Conservation (phyloP, 305 asterid genomes). For the Euphrasia arctica region DNA sequence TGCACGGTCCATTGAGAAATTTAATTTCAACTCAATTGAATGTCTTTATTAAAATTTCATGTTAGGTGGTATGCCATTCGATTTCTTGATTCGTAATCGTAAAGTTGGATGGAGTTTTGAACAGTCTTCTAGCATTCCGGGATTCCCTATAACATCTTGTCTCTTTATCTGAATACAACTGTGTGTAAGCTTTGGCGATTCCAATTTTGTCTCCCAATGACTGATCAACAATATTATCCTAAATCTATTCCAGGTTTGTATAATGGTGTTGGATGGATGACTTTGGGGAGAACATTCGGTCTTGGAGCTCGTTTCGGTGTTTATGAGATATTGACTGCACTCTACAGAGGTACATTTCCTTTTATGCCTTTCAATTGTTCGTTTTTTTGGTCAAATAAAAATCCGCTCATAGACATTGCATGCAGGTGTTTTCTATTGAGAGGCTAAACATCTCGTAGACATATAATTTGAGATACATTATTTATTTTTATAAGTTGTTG, state of each 20-base stretch:
- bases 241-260: constrained; percentile 54
- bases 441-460: neutral
- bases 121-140: constrained; percentile 7
- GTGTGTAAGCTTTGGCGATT: constrained; percentile 10
- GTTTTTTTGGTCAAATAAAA: constrained; percentile 5
- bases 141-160: neutral
- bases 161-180: constrained; percentile 7
- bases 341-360: constrained; percentile 61
- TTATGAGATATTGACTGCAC: constrained; percentile 84
- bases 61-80: constrained; percentile 6
- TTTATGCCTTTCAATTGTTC: constrained; percentile 18
- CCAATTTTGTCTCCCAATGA: constrained; percentile 10
- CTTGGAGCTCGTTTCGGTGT: constrained; percentile 86
- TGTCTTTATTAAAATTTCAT: neutral
- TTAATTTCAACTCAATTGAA: neutral
- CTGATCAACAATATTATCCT: constrained; percentile 15
- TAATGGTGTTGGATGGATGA: constrained; percentile 78
- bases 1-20: neutral
- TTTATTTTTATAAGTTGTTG: neutral
- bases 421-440: constrained; percentile 21
- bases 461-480: neutral
- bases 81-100: neutral
- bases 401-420: neutral
- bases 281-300: constrained; percentile 65
- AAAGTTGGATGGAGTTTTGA: constrained; percentile 11